Conservation (phyloP, 371 early-diverging fungal genomes). For the Mucor velutinosus region DNA sequence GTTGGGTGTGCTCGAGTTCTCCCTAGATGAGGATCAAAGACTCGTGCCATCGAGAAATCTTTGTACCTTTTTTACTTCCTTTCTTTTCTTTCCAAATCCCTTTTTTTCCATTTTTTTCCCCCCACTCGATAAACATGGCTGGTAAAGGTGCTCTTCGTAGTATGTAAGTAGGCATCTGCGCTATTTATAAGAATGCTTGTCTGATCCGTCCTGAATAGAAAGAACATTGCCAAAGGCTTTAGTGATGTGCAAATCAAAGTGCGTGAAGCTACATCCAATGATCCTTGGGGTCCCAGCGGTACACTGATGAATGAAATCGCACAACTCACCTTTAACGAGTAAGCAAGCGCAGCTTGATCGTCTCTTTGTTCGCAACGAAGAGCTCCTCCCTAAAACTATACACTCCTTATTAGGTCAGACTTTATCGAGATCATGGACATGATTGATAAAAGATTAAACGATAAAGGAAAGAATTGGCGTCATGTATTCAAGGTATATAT, state of each 20-base stretch:
- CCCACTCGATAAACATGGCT: conserved; percentile 27
- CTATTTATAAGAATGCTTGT: background rate
- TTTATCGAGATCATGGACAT: conserved; percentile 96
- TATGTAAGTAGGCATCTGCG: conserved; percentile 35
- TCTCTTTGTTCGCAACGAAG: background rate
- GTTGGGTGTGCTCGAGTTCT: background rate
- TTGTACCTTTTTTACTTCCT: conserved; percentile 11
- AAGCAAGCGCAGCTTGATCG: conserved; percentile 14
- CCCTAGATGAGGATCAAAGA: background rate
- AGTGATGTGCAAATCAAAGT: conserved; percentile 94
- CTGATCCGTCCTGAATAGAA: conserved; percentile 52
- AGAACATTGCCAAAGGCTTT: conserved; percentile 93
- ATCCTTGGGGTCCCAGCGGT: conserved; percentile 82
- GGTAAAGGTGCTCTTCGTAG: conserved; percentile 55
- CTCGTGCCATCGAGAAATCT: conserved; percentile 14
- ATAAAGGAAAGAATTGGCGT: conserved; percentile 95
- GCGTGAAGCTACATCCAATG: conserved; percentile 90
- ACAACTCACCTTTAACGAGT: conserved; percentile 82
- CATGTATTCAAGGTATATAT: conserved; percentile 91
- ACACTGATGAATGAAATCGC: conserved; percentile 86
- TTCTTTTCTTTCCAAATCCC: conserved; percentile 1
- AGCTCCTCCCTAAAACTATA: background rate
- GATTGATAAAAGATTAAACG: conserved; percentile 93
- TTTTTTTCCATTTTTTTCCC: conserved; percentile 9
- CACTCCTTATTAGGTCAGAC: conserved; percentile 61